A percentile compares a stretch with the other conserved stretches of the same genome.
These are phyloP conservation scores for Phytophthora boehmeriae DNA, from an alignment of 352 stramenopile genomes.

Conservation along the genomic window DNA sequence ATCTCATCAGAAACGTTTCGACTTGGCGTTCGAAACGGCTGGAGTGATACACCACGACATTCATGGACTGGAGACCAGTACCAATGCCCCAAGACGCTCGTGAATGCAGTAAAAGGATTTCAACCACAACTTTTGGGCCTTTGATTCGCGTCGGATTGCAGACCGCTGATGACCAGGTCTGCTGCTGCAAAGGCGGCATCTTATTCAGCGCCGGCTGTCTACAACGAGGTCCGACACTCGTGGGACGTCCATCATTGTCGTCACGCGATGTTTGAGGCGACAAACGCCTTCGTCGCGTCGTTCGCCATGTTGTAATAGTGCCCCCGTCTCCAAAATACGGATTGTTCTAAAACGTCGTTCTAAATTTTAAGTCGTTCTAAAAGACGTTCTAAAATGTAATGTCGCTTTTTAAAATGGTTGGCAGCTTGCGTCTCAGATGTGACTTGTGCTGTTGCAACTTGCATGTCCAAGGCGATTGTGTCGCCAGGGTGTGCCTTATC, in stretches of 20 bases:
- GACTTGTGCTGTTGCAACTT: too few species aligned
- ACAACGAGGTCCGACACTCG: slow-evolving; percentile 23
- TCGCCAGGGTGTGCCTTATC: slow-evolving; percentile 12
- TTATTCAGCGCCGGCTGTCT: slow-evolving; percentile 3
- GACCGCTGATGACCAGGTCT: slow-evolving; percentile 1
- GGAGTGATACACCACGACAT: slow-evolving; percentile 2
- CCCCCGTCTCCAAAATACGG: not conserved
- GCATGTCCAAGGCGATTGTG: not conserved
- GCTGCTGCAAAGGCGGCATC: slow-evolving; percentile 1
- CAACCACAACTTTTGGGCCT: too few species aligned
- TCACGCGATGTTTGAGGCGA: not conserved
- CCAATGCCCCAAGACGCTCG: not conserved
- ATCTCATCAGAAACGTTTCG: too few species aligned
- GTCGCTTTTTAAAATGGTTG: not conserved
- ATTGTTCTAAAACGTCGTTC: not conserved
- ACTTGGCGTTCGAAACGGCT: slow-evolving; percentile 14
- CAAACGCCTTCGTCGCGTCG: slow-evolving; percentile 1
- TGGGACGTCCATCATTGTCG: slow-evolving; percentile 6
- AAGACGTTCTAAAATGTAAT: not conserved
- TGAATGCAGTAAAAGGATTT: too few species aligned
- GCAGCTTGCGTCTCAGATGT: not conserved
- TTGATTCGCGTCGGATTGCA: not conserved
- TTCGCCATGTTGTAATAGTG: not conserved
- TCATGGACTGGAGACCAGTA: not conserved
- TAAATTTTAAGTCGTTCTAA: not conserved